These are phyloP conservation scores for Reticulascus tulasneorum DNA, from an alignment of 2,329 filamentous ascomycete genomes.

Conservation along the genomic window DNA sequence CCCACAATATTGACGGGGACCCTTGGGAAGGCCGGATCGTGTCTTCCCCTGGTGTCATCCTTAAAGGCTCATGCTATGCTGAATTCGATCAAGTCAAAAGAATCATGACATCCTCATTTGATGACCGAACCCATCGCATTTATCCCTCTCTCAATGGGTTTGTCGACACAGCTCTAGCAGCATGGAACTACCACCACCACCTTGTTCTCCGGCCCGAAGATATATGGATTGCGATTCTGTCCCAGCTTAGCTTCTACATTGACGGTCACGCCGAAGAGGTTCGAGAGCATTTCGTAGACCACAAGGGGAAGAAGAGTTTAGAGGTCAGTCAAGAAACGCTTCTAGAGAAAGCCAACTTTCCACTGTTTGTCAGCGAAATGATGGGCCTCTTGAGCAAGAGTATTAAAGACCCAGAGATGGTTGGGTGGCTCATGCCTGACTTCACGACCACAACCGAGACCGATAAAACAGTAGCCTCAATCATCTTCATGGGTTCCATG, in stretches of 20 bases:
- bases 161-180: conserved; percentile 10
- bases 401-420: not conserved
- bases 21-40: too few species aligned
- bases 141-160: too few species aligned
- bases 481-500: not conserved
- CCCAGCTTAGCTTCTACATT: conserved; percentile 17
- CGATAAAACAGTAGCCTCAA: not conserved
- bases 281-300: conserved; percentile 9
- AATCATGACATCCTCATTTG: too few species aligned
- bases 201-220: conserved; percentile 15
- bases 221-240: conserved; percentile 24
- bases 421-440: not conserved
- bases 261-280: conserved; percentile 12
- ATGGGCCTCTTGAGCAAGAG: not conserved
- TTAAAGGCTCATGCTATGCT: too few species aligned
- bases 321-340: not conserved
- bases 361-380: not conserved
- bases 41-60: too few species aligned
- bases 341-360: too few species aligned
- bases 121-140: too few species aligned
- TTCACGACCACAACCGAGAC: not conserved
- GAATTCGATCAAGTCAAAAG: too few species aligned
- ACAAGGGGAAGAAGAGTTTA: conserved; percentile 1
- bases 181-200: conserved; percentile 13
- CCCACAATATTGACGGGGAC: too few species aligned